Conservation (phyloP, 1,139 yeast genomes). For the Suhomyces wounanorum region DNA sequence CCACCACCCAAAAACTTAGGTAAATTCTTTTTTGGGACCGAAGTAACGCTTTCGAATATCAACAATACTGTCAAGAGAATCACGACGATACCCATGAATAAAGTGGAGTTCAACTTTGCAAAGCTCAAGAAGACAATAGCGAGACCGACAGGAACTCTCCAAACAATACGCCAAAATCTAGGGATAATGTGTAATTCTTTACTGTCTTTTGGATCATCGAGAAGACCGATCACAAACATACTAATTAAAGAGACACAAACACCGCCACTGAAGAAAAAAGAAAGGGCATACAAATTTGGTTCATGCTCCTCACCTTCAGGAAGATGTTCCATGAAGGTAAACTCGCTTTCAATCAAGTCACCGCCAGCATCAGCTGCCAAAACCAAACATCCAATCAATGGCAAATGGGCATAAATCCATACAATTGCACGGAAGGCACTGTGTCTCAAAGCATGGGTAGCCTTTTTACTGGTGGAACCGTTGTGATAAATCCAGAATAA, state of each 20-base stretch:
- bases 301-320: constrained; percentile 28
- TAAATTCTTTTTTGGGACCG: constrained; percentile 25
- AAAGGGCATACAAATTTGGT: constrained; percentile 35
- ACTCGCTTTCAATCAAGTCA: constrained; percentile 34
- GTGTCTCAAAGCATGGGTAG: constrained; percentile 58
- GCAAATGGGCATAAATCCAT: constrained; percentile 56
- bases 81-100: constrained; percentile 47
- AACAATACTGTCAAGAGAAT: constrained; percentile 33
- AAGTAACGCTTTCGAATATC: constrained; percentile 37
- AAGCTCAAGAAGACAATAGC: constrained; percentile 46
- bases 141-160: constrained; percentile 42
- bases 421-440: constrained; percentile 47
- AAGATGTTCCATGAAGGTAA: constrained; percentile 1
- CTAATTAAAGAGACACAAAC: constrained; percentile 41
- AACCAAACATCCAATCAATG: constrained; percentile 52
- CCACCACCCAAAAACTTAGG: background rate
- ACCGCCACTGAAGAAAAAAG: constrained; percentile 54
- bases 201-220: constrained; percentile 43
- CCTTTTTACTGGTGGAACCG: constrained; percentile 52
- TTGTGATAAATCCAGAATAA: constrained; percentile 57
- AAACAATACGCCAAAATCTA: constrained; percentile 40
- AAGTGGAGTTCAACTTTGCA: constrained; percentile 45
- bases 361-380: constrained; percentile 68
- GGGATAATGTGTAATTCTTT: constrained; percentile 30
- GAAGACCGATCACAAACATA: constrained; percentile 38